Evolutionary conservation across 108 stramenopile genomes (phyloP).

Genomic region (Seminavis robusta): DNA sequence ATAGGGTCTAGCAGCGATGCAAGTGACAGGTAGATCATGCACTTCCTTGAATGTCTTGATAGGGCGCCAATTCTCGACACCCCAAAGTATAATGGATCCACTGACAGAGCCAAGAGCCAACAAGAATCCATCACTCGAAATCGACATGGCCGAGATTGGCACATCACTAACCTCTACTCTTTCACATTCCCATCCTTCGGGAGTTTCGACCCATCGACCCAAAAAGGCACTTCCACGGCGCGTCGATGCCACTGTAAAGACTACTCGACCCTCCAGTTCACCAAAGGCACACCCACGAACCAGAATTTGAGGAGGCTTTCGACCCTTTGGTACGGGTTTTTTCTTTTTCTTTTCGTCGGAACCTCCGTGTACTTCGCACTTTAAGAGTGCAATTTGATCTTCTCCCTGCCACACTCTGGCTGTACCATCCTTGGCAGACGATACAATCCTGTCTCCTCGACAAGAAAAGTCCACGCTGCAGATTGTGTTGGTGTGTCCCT

Average conservation of each 20-base stretch:
- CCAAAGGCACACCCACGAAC: conserved; percentile 84
- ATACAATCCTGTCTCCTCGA: conserved; percentile 33
- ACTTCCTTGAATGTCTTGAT: conserved; percentile 62
- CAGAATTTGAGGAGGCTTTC: conserved; percentile 44
- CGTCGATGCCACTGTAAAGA: conserved; percentile 72
- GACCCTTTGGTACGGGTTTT: conserved; percentile 54
- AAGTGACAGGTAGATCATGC: conserved; percentile 84
- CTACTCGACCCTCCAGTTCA: conserved; percentile 63
- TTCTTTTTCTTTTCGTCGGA: too few species aligned
- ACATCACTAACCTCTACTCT: conserved; percentile 52
- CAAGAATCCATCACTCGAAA: conserved; percentile 54
- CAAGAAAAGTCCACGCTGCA: conserved; percentile 60
- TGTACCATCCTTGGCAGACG: conserved; percentile 82
- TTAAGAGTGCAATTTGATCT: conserved; percentile 23
- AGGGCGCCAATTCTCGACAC: conserved; percentile 39
- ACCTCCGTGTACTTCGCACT: conserved; percentile 34
- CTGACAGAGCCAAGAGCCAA: conserved; percentile 67
- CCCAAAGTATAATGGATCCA: conserved; percentile 62
- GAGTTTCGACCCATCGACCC: conserved; percentile 39
- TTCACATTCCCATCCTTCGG: conserved; percentile 26
- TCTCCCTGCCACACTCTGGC: conserved; percentile 56
- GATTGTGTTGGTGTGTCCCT: conserved; percentile 71
- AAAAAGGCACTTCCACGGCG: conserved; percentile 68
- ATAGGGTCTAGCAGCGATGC: conserved; percentile 75
- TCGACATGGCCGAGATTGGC: conserved; percentile 74